Evolutionary conservation across 148 eudicot species (phyloP).

Genomic region (Heliamphora exappendiculata): DNA sequence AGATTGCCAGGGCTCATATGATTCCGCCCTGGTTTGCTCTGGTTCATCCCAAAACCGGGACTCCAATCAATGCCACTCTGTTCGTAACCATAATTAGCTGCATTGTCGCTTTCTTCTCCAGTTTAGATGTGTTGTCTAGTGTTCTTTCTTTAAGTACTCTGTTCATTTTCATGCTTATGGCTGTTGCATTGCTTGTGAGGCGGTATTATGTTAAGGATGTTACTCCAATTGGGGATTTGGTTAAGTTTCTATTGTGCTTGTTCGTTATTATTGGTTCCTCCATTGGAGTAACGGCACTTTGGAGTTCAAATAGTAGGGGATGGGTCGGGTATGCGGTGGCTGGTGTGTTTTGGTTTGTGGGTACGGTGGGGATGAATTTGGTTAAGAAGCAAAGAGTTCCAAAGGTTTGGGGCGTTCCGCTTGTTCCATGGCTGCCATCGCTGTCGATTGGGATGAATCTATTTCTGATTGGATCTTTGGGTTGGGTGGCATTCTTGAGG

Average conservation of each 20-base stretch:
- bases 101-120: conserved; percentile 64
- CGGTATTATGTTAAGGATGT: conserved; percentile 67
- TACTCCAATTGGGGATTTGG: conserved; percentile 34
- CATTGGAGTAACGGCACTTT: conserved; percentile 43
- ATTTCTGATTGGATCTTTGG: conserved; percentile 83
- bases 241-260: conserved; percentile 44
- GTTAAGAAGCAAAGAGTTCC: conserved; percentile 56
- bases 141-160: conserved; percentile 80
- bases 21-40: conserved; percentile 87
- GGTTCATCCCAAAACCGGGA: conserved; percentile 78
- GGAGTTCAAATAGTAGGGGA: conserved; percentile 34
- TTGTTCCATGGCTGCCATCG: conserved; percentile 87
- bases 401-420: conserved; percentile 85
- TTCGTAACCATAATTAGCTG: conserved; percentile 54
- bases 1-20: conserved; percentile 89
- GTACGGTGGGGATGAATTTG: conserved; percentile 57
- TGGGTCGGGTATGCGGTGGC: conserved; percentile 52
- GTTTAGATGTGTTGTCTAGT: conserved; percentile 80
- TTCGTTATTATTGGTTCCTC: conserved; percentile 49
- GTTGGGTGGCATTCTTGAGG: conserved; percentile 57
- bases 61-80: conserved; percentile 80
- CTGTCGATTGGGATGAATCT: conserved; percentile 67
- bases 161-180: conserved; percentile 89
- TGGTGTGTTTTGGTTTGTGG: conserved; percentile 49
- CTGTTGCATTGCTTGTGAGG: conserved; percentile 77